phyloP scores from a whole-genome alignment of 2,329 filamentous ascomycete genomes.

The Fusarium drepaniforme region DNA sequence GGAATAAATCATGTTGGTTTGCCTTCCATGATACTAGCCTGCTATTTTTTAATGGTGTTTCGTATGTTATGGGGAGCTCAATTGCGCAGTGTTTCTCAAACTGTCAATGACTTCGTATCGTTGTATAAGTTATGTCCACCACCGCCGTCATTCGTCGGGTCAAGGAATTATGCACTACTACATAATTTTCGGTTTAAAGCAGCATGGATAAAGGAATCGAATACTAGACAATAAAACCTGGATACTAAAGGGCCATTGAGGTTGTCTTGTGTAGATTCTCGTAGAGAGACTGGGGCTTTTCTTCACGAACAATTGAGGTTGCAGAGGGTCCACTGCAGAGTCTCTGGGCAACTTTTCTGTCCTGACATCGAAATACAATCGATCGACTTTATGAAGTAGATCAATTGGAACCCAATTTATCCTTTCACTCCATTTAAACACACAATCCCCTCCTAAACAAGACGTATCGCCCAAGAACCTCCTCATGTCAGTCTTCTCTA shows the following conservation, averaged over 20 bases:
- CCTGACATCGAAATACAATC: not conserved
- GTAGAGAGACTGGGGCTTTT: not conserved
- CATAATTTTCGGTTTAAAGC: not conserved
- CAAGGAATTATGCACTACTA: not conserved
- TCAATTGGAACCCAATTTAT: no score
- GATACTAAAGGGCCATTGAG: not conserved
- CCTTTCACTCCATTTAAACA: not conserved
- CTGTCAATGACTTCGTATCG: not conserved
- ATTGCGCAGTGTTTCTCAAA: not conserved
- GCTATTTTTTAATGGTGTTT: not conserved
- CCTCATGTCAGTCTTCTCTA: not conserved
- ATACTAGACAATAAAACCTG: not conserved
- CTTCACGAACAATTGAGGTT: no score
- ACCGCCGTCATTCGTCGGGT: not conserved
- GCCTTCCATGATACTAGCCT: not conserved
- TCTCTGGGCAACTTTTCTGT: not conserved
- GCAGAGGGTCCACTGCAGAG: not conserved
- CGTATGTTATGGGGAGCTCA: not conserved
- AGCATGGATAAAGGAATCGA: not conserved
- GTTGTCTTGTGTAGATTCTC: not conserved
- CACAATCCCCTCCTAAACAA: not conserved
- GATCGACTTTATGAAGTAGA: accelerated
- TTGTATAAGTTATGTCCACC: not conserved
- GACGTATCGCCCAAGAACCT: not conserved
- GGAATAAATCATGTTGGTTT: not conserved